phyloP scores from a whole-genome alignment of 129 eudicot genomes.

The Chrysanthemum seticuspe region DNA sequence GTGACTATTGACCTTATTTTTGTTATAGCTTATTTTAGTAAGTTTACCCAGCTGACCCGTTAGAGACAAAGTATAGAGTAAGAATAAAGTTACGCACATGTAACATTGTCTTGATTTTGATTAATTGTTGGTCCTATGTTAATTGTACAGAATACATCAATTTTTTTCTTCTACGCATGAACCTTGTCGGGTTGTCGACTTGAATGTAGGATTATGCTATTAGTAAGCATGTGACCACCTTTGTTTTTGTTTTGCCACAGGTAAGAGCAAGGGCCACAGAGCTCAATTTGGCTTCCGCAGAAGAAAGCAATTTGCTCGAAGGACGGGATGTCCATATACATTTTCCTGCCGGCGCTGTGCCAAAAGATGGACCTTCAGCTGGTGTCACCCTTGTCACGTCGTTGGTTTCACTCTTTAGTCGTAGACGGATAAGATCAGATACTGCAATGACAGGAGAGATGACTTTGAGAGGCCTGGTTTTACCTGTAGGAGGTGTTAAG shows the following conservation, averaged over 20 bases:
- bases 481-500: slow-evolving; percentile 95
- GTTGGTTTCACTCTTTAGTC: slow-evolving; percentile 79
- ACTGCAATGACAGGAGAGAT: slow-evolving; percentile 99
- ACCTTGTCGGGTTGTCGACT: neutral
- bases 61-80: neutral
- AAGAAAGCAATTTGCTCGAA: slow-evolving; percentile 66
- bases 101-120: slow-evolving; percentile 2
- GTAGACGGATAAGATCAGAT: slow-evolving; percentile 73
- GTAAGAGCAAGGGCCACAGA: slow-evolving; percentile 86
- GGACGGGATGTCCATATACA: slow-evolving; percentile 89
- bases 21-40: no score
- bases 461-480: slow-evolving; percentile 85
- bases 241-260: slow-evolving; percentile 29
- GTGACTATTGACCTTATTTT: no score
- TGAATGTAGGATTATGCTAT: neutral
- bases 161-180: neutral
- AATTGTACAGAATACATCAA: neutral
- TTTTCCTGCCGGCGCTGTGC: slow-evolving; percentile 99
- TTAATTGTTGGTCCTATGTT: neutral
- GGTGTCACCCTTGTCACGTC: slow-evolving; percentile 97
- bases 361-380: slow-evolving; percentile 99
- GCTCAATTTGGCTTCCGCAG: slow-evolving; percentile 58
- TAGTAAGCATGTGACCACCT: neutral
- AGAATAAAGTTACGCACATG: neutral
- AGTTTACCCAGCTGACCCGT: neutral